phyloP scores from a whole-genome alignment of 2,329 filamentous ascomycete species.

The Trichoderma koningiopsis region DNA sequence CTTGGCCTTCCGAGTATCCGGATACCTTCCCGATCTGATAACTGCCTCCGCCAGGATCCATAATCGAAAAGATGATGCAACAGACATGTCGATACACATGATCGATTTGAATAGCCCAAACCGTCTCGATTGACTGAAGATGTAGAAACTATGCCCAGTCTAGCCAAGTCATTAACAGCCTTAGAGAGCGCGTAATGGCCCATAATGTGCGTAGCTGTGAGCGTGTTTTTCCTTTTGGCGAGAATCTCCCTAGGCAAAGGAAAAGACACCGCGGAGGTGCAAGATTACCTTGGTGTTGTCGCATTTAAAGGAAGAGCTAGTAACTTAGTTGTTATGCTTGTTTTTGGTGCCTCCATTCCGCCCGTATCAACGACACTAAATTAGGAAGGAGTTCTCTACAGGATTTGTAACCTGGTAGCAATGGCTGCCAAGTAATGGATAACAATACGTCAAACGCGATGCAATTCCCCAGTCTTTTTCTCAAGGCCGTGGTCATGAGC shows the following conservation, averaged over 20 bases:
- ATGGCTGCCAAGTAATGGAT: not conserved
- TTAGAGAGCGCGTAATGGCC: not conserved
- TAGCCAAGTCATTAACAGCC: not conserved
- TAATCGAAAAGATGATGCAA: not conserved
- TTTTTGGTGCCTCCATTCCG: not conserved
- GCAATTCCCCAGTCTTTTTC: not conserved
- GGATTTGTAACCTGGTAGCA: not conserved
- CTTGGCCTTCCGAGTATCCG: conserved; percentile 18
- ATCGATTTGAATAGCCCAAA: not conserved
- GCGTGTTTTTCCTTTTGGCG: not conserved
- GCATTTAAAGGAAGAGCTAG: not conserved
- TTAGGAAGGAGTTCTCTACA: conserved; percentile 11
- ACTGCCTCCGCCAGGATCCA: not conserved
- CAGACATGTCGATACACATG: not conserved
- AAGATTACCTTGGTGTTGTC: not conserved
- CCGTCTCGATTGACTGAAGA: not conserved
- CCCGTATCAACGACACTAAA: not conserved
- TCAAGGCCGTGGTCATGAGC: not conserved
- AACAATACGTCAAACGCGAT: not conserved
- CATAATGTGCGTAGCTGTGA: not conserved
- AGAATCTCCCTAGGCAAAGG: not conserved
- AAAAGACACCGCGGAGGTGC: not conserved
- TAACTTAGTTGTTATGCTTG: conserved; percentile 5
- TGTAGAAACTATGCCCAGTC: not conserved
- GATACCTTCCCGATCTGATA: conserved; percentile 22